phyloP scores from a whole-genome alignment of 2,329 filamentous ascomycete genomes.

The Scedosporium dehoogii region DNA sequence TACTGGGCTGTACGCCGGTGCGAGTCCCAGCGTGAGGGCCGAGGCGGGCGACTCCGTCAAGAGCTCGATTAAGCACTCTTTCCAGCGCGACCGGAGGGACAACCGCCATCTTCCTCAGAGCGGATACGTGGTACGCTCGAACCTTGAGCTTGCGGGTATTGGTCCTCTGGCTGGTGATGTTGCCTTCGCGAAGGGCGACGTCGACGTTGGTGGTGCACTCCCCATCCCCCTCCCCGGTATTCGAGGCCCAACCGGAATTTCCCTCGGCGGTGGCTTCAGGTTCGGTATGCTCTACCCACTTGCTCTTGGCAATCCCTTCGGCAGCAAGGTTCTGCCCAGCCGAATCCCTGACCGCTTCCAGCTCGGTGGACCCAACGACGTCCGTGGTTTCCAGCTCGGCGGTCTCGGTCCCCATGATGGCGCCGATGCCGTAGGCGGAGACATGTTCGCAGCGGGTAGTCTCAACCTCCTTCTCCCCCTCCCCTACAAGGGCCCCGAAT shows the following conservation, averaged over 20 bases:
- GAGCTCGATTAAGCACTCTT: conserved; percentile 74
- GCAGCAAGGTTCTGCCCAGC: conserved; percentile 51
- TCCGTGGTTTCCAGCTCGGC: conserved; percentile 83
- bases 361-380: conserved; percentile 87
- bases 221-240: conserved; percentile 63
- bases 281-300: conserved; percentile 79
- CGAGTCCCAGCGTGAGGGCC: conserved; percentile 69
- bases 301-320: conserved; percentile 46
- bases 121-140: conserved; percentile 71
- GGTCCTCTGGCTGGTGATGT: conserved; percentile 81
- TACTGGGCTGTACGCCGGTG: conserved; percentile 64
- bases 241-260: conserved; percentile 64
- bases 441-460: conserved; percentile 83
- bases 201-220: conserved; percentile 68
- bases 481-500: conserved; percentile 71
- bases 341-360: conserved; percentile 91
- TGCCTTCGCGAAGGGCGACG: conserved; percentile 85
- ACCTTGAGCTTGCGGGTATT: conserved; percentile 77
- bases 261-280: conserved; percentile 71
- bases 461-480: conserved; percentile 79
- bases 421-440: conserved; percentile 76
- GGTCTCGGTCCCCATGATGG: conserved; percentile 86
- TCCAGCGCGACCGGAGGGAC: conserved; percentile 70
- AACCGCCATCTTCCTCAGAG: conserved; percentile 73
- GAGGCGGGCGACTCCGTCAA: conserved; percentile 91